These are phyloP conservation scores for Dunaliella primolecta DNA, from an alignment of 139 green algal species.

Conservation along the genomic window DNA sequence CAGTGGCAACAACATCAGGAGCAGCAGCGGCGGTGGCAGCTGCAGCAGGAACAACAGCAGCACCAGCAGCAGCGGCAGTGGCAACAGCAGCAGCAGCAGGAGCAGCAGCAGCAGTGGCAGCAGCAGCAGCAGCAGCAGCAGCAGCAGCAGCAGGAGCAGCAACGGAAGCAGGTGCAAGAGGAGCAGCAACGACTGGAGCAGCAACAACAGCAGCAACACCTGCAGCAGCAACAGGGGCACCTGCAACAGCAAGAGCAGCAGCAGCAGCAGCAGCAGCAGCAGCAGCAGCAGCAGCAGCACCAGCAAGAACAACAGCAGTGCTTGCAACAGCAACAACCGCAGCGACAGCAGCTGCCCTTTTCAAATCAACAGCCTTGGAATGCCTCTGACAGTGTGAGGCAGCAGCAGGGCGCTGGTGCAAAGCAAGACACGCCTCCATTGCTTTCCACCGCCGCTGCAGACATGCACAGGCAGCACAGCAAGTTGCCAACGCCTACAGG, in stretches of 20 bases:
- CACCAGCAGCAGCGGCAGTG: conserved; percentile 17
- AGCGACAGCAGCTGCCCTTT: background rate
- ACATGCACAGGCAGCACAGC: no score
- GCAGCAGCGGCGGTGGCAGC: background rate
- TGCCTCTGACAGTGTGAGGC: no score
- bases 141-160: background rate
- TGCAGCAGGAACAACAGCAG: background rate
- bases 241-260: background rate
- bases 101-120: background rate
- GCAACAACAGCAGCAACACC: background rate
- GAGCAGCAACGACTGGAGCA: background rate
- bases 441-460: no score
- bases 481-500: no score
- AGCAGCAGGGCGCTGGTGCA: no score
- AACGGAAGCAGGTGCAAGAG: background rate
- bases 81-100: background rate
- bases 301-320: background rate
- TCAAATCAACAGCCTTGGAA: no score
- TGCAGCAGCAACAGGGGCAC: background rate
- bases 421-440: no score
- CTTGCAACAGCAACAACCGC: background rate
- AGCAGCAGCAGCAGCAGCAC: background rate
- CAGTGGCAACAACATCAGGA: background rate
- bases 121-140: background rate
- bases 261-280: no score